phyloP scores from a whole-genome alignment of 306 rosid species.

The Coriaria nepalensis region DNA sequence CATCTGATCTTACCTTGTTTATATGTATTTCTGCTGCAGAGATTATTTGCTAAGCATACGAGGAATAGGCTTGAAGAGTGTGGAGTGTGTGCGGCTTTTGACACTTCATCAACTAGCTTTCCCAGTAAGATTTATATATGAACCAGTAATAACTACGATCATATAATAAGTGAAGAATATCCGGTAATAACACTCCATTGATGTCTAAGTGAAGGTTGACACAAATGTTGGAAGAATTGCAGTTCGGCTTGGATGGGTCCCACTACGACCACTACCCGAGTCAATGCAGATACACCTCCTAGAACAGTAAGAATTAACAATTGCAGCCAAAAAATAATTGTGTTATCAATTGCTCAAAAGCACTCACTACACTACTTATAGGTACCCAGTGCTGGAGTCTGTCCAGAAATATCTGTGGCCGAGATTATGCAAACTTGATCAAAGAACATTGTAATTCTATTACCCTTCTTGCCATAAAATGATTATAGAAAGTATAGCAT shows the following conservation, averaged over 20 bases:
- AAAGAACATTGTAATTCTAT: constrained; percentile 62
- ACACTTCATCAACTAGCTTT: constrained; percentile 94
- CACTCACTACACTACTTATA: constrained; percentile 27
- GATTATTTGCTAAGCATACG: constrained; percentile 71
- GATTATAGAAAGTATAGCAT: not conserved
- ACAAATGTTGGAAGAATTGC: constrained; percentile 98
- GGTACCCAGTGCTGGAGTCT: constrained; percentile 86
- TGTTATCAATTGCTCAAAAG: constrained; percentile 5
- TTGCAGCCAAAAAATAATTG: not conserved
- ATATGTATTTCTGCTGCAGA: constrained; percentile 31
- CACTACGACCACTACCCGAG: constrained; percentile 91
- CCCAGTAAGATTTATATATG: constrained; percentile 53
- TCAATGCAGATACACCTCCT: constrained; percentile 78
- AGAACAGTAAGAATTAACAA: constrained; percentile 45
- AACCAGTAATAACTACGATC: constrained; percentile 6
- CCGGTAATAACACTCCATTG: constrained; percentile 17
- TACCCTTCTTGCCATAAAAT: constrained; percentile 8
- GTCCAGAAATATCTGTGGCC: constrained; percentile 97
- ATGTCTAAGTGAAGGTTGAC: constrained; percentile 53
- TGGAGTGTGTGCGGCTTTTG: constrained; percentile 85
- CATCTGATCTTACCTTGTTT: constrained; percentile 1
- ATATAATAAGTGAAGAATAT: constrained; percentile 9
- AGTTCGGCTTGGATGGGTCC: constrained; percentile 97
- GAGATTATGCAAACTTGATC: constrained; percentile 93
- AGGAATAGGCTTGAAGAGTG: constrained; percentile 90